Conservation (phyloP, 192 early-diverging fungal genomes). For the Gonapodya prolifera region DNA sequence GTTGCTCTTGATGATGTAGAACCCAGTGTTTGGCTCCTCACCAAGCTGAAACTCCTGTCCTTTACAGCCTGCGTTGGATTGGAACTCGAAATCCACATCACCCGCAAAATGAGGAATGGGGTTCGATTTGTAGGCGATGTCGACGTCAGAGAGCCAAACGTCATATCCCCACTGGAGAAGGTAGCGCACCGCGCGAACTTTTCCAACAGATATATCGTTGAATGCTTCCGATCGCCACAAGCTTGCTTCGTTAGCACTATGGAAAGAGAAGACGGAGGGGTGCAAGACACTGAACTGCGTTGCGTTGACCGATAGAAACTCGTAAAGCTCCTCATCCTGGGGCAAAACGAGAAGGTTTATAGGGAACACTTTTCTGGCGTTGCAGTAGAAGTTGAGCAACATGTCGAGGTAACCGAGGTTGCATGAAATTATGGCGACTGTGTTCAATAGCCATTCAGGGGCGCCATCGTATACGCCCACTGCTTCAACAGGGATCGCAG, state of each 20-base stretch:
- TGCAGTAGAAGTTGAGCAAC: background rate
- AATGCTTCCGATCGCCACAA: background rate
- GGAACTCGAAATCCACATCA: conserved; percentile 2
- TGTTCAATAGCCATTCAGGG: background rate
- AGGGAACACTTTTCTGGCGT: background rate
- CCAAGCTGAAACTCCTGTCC: background rate
- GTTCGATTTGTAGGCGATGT: background rate
- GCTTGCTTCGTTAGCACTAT: background rate
- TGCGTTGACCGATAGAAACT: background rate
- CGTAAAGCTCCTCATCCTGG: background rate
- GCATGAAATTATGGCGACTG: background rate
- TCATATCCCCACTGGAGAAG: background rate
- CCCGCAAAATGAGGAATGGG: background rate
- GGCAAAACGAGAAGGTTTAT: background rate
- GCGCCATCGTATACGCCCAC: background rate
- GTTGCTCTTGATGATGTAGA: conserved; percentile 4
- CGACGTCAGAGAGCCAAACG: conserved; percentile 1
- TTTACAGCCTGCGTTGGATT: background rate
- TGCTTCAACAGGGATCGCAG: background rate
- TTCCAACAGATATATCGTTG: background rate
- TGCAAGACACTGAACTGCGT: background rate
- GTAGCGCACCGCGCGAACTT: background rate
- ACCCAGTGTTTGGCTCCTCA: conserved; percentile 3
- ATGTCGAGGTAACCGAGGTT: conserved; percentile 3
- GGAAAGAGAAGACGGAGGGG: background rate